A percentile compares a stretch with the other conserved stretches of the same genome.
phyloP scores from a whole-genome alignment of 2,329 filamentous ascomycete genomes.

The Macrophomina pseudophaseolina region DNA sequence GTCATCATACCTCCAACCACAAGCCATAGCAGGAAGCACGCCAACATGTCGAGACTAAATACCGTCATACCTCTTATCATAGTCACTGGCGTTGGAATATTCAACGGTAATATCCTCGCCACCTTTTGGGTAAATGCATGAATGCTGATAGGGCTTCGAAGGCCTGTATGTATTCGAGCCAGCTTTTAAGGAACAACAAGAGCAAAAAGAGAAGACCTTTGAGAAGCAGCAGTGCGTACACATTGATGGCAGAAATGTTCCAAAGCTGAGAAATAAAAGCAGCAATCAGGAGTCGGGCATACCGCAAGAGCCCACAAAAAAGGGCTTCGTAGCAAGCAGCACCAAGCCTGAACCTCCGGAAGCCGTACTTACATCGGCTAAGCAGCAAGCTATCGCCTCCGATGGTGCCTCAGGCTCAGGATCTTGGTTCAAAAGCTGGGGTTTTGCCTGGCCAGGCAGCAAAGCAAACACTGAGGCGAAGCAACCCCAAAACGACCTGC shows the following conservation, averaged over 20 bases:
- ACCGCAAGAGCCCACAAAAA: neutral
- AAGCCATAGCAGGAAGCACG: neutral
- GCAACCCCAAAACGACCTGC: neutral
- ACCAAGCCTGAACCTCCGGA: neutral
- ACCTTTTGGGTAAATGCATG: too few species aligned
- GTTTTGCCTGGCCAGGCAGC: slow-evolving; percentile 23
- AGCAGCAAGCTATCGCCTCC: neutral
- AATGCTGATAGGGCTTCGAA: neutral
- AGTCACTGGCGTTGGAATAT: slow-evolving; percentile 38
- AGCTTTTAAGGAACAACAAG: slow-evolving; percentile 41
- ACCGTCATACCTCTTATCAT: slow-evolving; percentile 39
- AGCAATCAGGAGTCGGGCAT: neutral
- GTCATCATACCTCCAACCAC: slow-evolving; percentile 10
- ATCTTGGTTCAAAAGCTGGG: slow-evolving; percentile 15
- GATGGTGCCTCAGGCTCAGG: slow-evolving; percentile 8
- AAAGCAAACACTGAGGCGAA: slow-evolving; percentile 12
- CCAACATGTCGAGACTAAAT: slow-evolving; percentile 24
- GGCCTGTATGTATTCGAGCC: slow-evolving; percentile 38
- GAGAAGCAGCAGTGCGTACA: slow-evolving; percentile 15
- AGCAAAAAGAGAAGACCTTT: slow-evolving; percentile 29
- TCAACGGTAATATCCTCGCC: slow-evolving; percentile 28
- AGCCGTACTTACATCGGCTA: too few species aligned
- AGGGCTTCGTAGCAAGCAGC: neutral
- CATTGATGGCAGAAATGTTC: neutral
- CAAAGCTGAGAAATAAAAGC: neutral